A percentile compares a stretch with the other conserved stretches of the same genome.
Conservation (phyloP, 805 yeast genomes). For the Sporopachydermia quercuum region DNA sequence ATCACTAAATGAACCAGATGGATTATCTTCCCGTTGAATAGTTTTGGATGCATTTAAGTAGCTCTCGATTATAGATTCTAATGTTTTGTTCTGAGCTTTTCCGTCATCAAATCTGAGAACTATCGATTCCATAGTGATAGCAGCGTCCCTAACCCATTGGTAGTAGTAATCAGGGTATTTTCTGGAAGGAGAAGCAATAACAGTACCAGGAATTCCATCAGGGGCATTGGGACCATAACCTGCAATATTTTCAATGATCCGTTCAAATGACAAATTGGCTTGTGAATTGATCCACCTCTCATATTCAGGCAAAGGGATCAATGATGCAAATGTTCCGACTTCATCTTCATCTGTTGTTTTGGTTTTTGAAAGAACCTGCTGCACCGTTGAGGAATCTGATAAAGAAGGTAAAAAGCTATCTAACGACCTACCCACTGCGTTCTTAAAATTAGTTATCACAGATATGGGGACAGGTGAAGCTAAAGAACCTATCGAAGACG, state of each 20-base stretch:
- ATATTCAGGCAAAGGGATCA: constrained; percentile 22
- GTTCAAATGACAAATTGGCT: constrained; percentile 24
- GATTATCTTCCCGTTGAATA: constrained; percentile 55
- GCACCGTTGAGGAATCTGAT: too few species aligned
- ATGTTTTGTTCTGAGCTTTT: constrained; percentile 12
- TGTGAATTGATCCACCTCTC: constrained; percentile 36
- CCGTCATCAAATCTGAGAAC: constrained; percentile 37
- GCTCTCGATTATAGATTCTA: constrained; percentile 28
- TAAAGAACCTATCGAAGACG: too few species aligned
- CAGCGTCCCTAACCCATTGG: constrained; percentile 88
- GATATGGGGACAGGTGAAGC: too few species aligned
- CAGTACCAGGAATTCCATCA: constrained; percentile 48
- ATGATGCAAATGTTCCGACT: constrained; percentile 8
- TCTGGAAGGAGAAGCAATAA: constrained; percentile 75
- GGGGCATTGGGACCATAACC: constrained; percentile 23
- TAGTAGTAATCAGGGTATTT: constrained; percentile 64
- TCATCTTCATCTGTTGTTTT: too few species aligned
- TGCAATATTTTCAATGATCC: constrained; percentile 41
- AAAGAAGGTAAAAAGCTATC: too few species aligned
- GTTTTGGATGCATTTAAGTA: constrained; percentile 44
- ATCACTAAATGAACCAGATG: constrained; percentile 41
- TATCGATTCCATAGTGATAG: constrained; percentile 48
- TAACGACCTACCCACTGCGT: too few species aligned
- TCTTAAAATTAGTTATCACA: too few species aligned
- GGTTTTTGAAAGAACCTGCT: too few species aligned